Percentiles rank a stretch among this genome's conserved stretches.
Evolutionary conservation across 2,329 filamentous ascomycete species (phyloP).

Genomic region (Ascochyta lentis): DNA sequence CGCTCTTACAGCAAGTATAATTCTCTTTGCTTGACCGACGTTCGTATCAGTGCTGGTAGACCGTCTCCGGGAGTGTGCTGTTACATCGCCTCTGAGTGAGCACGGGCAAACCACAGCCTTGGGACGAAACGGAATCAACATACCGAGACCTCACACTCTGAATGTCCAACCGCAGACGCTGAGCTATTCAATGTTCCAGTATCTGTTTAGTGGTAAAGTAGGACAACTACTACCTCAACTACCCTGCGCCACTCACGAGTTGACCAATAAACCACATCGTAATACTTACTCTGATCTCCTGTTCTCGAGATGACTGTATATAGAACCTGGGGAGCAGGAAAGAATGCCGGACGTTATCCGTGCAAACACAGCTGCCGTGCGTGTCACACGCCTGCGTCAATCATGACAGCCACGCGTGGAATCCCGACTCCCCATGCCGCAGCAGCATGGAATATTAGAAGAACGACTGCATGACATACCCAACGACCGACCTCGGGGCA

Average conservation of each 20-base stretch:
- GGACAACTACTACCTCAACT: not conserved
- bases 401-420: not conserved
- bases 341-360: not conserved
- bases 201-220: not conserved
- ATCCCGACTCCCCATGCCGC: constrained; percentile 1
- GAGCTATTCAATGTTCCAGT: not conserved
- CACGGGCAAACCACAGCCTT: not conserved
- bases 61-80: not conserved
- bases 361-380: constrained; percentile 1
- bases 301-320: constrained; percentile 1
- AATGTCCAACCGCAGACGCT: not conserved
- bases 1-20: not conserved
- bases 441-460: not conserved
- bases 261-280: not conserved
- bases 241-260: not conserved
- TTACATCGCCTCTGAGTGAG: not conserved
- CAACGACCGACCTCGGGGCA: not conserved
- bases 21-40: not conserved
- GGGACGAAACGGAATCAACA: not conserved
- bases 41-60: no score
- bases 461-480: constrained; percentile 14
- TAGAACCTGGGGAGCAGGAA: not conserved
- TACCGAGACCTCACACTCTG: not conserved
- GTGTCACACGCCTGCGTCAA: not conserved
- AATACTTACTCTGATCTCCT: not conserved